Evolutionary conservation across 2,329 filamentous ascomycete species (phyloP).

Genomic region (Aspergillus niger): DNA sequence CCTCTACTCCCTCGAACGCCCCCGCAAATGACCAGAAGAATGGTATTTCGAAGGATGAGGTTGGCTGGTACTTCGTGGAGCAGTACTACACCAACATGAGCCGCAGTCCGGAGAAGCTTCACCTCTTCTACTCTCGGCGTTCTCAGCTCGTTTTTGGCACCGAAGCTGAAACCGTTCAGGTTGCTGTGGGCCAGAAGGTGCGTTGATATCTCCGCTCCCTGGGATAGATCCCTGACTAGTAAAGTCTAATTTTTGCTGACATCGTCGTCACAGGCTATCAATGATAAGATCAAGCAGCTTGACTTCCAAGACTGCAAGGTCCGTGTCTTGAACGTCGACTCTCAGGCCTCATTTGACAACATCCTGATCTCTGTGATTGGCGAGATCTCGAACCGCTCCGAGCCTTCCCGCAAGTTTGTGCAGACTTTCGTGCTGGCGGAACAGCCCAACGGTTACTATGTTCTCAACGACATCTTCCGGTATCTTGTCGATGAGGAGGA

Average conservation of each 20-base stretch:
- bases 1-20: conserved; percentile 43
- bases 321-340: conserved; percentile 95
- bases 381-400: conserved; percentile 91
- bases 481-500: conserved; percentile 81
- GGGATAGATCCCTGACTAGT: neutral
- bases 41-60: conserved; percentile 77
- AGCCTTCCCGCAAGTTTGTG: conserved; percentile 90
- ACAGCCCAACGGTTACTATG: conserved; percentile 96
- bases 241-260: conserved; percentile 8
- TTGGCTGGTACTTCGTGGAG: conserved; percentile 99
- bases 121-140: conserved; percentile 92
- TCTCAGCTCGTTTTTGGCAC: conserved; percentile 92
- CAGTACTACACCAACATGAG: conserved; percentile 98
- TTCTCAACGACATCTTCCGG: conserved; percentile 96
- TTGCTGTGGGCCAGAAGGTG: conserved; percentile 86
- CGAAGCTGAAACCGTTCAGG: conserved; percentile 84
- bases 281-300: conserved; percentile 88
- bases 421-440: conserved; percentile 97
- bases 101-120: conserved; percentile 90
- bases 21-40: conserved; percentile 43
- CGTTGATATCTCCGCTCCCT: conserved; percentile 35
- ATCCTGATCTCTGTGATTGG: conserved; percentile 98
- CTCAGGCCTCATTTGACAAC: conserved; percentile 86
- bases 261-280: conserved; percentile 67
- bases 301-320: conserved; percentile 98